Evolutionary conservation across 306 rosid species (phyloP).

Genomic region (Mucuna pruriens): DNA sequence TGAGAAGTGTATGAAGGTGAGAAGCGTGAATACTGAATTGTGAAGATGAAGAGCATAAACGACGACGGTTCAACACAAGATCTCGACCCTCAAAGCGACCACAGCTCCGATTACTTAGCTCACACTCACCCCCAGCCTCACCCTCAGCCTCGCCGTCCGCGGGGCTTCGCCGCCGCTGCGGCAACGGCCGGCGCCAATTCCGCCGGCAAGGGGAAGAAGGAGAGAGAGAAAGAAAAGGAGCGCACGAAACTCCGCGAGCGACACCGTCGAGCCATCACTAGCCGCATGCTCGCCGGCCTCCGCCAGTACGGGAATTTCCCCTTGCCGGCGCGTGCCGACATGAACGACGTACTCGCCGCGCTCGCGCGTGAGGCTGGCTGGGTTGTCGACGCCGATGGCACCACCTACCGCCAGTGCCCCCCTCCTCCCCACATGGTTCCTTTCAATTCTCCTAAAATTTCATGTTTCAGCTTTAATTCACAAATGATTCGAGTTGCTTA

Average conservation of each 20-base stretch:
- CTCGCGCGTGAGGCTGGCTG: constrained; percentile 99
- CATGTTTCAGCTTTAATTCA: constrained; percentile 2
- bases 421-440: constrained; percentile 56
- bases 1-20: not conserved
- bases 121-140: constrained; percentile 43
- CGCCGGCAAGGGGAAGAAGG: constrained; percentile 73
- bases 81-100: constrained; percentile 75
- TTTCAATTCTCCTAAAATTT: not conserved
- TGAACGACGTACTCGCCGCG: constrained; percentile 98
- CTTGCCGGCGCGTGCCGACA: constrained; percentile 97
- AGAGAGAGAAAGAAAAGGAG: constrained; percentile 95
- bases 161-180: constrained; percentile 86
- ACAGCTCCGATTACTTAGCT: constrained; percentile 64
- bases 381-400: constrained; percentile 90
- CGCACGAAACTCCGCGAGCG: constrained; percentile 98
- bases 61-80: constrained; percentile 60
- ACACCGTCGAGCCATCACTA: constrained; percentile 96
- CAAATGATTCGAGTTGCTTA: not conserved
- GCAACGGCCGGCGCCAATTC: constrained; percentile 40
- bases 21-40: not conserved
- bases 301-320: constrained; percentile 96
- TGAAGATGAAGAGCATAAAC: constrained; percentile 51
- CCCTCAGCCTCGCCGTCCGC: constrained; percentile 83
- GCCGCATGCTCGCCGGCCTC: constrained; percentile 96
- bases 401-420: constrained; percentile 78